Conservation (phyloP, 768 basidiomycete genomes). For the Agaricus sinodeliciosus region DNA sequence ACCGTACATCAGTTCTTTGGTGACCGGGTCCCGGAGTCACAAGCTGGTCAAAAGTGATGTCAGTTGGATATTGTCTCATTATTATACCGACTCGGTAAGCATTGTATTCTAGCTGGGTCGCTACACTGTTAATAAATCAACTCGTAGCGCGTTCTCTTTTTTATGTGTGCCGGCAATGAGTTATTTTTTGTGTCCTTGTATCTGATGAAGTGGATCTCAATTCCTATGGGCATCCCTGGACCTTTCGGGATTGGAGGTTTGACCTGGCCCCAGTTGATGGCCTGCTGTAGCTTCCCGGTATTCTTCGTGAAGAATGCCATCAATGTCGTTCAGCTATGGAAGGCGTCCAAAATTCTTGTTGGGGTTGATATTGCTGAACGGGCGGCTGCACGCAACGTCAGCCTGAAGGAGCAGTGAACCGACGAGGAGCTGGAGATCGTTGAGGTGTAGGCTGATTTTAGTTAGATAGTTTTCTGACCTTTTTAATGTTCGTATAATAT, state of each 20-base stretch:
- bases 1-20: slow-evolving; percentile 63
- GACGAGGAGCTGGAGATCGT: no score
- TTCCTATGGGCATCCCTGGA: slow-evolving; percentile 53
- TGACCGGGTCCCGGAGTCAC: slow-evolving; percentile 89
- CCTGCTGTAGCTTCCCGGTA: slow-evolving; percentile 54
- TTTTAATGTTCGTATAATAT: background rate
- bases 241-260: slow-evolving; percentile 20
- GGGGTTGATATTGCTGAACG: slow-evolving; percentile 90
- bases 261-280: slow-evolving; percentile 77
- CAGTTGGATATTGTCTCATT: slow-evolving; percentile 83
- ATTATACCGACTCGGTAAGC: slow-evolving; percentile 89
- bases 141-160: slow-evolving; percentile 73
- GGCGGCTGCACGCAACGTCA: slow-evolving; percentile 46
- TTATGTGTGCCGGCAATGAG: slow-evolving; percentile 94
- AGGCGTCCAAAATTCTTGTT: slow-evolving; percentile 91
- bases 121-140: background rate
- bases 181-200: slow-evolving; percentile 93
- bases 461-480: slow-evolving; percentile 7
- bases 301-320: slow-evolving; percentile 85
- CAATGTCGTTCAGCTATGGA: slow-evolving; percentile 96
- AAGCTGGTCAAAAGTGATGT: slow-evolving; percentile 91
- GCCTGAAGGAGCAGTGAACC: slow-evolving; percentile 15
- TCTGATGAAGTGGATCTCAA: slow-evolving; percentile 78
- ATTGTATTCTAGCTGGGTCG: background rate
- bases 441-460: slow-evolving; percentile 3